Conservation (phyloP, 2,329 filamentous ascomycete species). For the Phyllosticta citriasiana region DNA sequence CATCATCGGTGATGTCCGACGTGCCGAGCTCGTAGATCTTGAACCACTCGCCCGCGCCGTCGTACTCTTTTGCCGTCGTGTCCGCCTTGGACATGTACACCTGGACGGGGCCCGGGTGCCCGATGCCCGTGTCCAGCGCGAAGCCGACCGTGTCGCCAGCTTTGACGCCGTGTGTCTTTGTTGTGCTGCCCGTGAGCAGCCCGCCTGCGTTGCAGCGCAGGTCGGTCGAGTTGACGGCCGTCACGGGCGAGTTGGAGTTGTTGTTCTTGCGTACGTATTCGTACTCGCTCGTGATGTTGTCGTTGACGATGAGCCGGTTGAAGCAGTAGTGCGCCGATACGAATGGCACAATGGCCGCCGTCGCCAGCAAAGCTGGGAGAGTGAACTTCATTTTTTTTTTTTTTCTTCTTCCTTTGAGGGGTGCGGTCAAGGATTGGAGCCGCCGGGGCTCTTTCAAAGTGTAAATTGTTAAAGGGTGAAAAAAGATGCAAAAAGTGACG, state of each 20-base stretch:
- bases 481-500: conserved; percentile 4
- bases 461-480: background rate
- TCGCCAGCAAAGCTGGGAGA: conserved; percentile 20
- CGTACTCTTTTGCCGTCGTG: conserved; percentile 57
- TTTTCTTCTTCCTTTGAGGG: too few relatives aligned
- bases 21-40: conserved; percentile 24
- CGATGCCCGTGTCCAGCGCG: conserved; percentile 42
- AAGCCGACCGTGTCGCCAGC: conserved; percentile 35
- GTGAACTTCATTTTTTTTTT: conserved; percentile 22
- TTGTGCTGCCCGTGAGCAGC: conserved; percentile 20
- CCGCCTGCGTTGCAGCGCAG: conserved; percentile 29
- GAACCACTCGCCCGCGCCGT: conserved; percentile 47
- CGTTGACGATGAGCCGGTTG: conserved; percentile 27
- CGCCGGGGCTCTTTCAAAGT: conserved; percentile 6
- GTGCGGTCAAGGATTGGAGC: conserved; percentile 1
- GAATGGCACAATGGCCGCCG: conserved; percentile 13
- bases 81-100: conserved; percentile 40
- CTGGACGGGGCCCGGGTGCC: conserved; percentile 28
- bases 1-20: conserved; percentile 18
- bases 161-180: conserved; percentile 26
- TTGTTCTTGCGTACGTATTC: conserved; percentile 26
- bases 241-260: conserved; percentile 23
- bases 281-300: conserved; percentile 23
- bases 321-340: conserved; percentile 28
- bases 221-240: conserved; percentile 23